Percentiles rank a stretch among this genome's conserved stretches.
Conservation (phyloP, 495 filamentous ascomycete species). For the Penicillium cataractarum region DNA sequence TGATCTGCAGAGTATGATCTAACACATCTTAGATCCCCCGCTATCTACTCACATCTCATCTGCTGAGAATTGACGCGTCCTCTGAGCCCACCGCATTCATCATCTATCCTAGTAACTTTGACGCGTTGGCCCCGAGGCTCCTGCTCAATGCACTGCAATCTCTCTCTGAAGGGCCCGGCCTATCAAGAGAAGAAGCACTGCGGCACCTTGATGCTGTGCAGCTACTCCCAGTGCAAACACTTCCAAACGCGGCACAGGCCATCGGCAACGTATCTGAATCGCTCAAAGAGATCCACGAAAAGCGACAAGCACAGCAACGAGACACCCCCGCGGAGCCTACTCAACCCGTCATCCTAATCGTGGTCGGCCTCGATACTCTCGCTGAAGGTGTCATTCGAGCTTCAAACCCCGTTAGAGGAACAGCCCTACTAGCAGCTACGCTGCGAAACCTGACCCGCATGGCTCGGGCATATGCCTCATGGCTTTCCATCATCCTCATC, state of each 20-base stretch:
- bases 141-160: constrained; percentile 52
- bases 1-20: neutral
- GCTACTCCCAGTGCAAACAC: constrained; percentile 42
- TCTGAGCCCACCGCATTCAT: constrained; percentile 38
- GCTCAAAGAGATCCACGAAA: constrained; percentile 26
- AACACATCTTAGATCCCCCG: constrained; percentile 21
- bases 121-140: constrained; percentile 75
- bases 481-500: constrained; percentile 43
- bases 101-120: constrained; percentile 77
- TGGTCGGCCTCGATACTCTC: constrained; percentile 46
- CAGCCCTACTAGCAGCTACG: constrained; percentile 38
- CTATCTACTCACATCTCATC: constrained; percentile 17
- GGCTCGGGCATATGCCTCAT: constrained; percentile 31
- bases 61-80: constrained; percentile 11
- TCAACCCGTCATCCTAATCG: constrained; percentile 31
- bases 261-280: constrained; percentile 37
- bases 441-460: constrained; percentile 41
- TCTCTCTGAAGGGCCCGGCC: constrained; percentile 13
- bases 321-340: neutral
- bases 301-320: constrained; percentile 9
- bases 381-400: constrained; percentile 43
- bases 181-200: constrained; percentile 41
- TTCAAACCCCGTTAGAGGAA: constrained; percentile 44
- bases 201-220: constrained; percentile 42
- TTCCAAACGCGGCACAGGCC: constrained; percentile 39